Percentiles rank a stretch among this genome's conserved stretches.
Evolutionary conservation across 2,329 filamentous ascomycete genomes (phyloP).

Genomic region (Parastagonospora nodorum): DNA sequence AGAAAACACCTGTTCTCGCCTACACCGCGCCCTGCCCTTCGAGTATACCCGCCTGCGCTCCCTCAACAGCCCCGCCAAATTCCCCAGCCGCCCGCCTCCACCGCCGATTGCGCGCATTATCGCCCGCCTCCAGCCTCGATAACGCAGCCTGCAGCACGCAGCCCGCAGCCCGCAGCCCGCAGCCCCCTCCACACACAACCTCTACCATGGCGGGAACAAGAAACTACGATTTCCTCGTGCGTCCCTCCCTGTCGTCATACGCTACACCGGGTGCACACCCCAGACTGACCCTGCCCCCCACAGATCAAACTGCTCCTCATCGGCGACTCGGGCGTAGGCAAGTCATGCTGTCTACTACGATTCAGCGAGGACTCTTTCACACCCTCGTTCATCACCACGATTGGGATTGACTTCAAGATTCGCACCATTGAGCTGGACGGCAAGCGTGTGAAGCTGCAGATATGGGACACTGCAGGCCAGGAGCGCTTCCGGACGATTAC

Average conservation of each 20-base stretch:
- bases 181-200: slow-evolving; percentile 2
- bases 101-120: background rate
- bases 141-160: background rate
- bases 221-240: slow-evolving; percentile 98
- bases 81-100: background rate
- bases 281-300: slow-evolving; percentile 13
- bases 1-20: background rate
- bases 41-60: background rate
- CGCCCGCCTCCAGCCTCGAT: slow-evolving; percentile 2
- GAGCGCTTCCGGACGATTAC: slow-evolving; percentile 99
- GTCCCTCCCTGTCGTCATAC: slow-evolving; percentile 38
- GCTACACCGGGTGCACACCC: slow-evolving; percentile 7
- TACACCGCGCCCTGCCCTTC: background rate
- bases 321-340: slow-evolving; percentile 94
- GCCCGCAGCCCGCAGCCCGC: slow-evolving; percentile 3
- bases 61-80: background rate
- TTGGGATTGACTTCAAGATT: slow-evolving; percentile 99
- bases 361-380: slow-evolving; percentile 99
- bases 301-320: slow-evolving; percentile 97
- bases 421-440: slow-evolving; percentile 98
- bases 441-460: slow-evolving; percentile 98
- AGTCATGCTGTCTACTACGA: slow-evolving; percentile 93
- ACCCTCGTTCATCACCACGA: slow-evolving; percentile 97
- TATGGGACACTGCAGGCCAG: slow-evolving; percentile 98
- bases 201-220: slow-evolving; percentile 86